Evolutionary conservation across 2,329 filamentous ascomycete species (phyloP).

Genomic region (Calonectria multiphialidica): DNA sequence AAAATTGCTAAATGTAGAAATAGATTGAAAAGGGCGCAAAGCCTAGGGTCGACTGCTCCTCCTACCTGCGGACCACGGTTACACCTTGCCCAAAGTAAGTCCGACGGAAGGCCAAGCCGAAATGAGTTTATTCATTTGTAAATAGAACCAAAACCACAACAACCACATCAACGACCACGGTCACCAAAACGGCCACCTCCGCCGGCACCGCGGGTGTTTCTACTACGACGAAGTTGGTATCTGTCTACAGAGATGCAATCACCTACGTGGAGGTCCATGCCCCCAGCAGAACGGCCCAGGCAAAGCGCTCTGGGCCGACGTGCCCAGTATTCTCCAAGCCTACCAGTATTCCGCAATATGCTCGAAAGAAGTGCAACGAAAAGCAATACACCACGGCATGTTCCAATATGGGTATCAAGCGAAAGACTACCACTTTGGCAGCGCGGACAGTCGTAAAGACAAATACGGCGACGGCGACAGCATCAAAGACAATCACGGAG

Average conservation of each 20-base stretch:
- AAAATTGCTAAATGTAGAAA: not conserved
- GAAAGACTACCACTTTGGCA: not conserved
- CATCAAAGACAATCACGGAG: no score
- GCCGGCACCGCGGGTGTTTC: not conserved
- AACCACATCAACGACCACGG: not conserved
- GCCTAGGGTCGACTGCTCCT: not conserved
- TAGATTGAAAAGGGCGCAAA: not conserved
- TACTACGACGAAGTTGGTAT: not conserved
- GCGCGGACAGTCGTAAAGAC: not conserved
- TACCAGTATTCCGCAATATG: not conserved
- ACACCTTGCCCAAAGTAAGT: not conserved
- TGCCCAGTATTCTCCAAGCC: not conserved
- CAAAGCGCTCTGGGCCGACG: not conserved
- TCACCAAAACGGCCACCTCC: not conserved
- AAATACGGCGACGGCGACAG: no score
- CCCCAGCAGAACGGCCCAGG: not conserved
- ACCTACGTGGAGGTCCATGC: not conserved
- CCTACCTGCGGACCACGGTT: not conserved
- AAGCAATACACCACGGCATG: not conserved
- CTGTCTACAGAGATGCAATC: not conserved
- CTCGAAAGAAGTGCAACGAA: not conserved
- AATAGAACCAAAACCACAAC: not conserved
- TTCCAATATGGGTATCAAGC: not conserved
- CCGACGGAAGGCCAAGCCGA: not conserved
- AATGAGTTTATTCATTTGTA: not conserved